Percentiles rank a stretch among this genome's conserved stretches.
Conservation (phyloP, 176 grass and related monocot species). For the Carex pumila region DNA sequence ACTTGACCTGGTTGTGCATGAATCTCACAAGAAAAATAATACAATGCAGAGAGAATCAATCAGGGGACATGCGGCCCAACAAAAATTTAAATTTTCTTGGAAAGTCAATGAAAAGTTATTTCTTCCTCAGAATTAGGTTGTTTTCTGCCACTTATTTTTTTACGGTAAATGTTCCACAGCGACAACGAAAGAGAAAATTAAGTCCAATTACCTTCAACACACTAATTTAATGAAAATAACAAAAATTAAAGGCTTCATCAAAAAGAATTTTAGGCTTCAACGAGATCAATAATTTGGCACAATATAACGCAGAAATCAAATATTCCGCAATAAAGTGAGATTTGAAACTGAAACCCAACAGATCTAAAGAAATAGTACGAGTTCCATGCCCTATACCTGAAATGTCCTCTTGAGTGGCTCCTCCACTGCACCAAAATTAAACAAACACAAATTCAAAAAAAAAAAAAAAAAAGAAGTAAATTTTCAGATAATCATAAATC, state of each 20-base stretch:
- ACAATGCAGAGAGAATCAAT: neutral
- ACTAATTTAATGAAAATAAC: conserved; percentile 8
- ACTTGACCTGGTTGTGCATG: neutral
- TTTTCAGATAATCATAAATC: neutral
- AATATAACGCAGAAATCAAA: neutral
- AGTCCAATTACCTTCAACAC: neutral
- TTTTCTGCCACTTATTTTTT: conserved; percentile 1
- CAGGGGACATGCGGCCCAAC: neutral
- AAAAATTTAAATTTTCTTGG: neutral
- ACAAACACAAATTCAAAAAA: conserved; percentile 12
- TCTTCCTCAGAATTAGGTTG: neutral
- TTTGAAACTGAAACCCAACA: conserved; percentile 12
- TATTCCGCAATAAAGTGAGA: conserved; percentile 4
- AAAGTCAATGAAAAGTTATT: conserved; percentile 6
- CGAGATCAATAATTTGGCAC: conserved; percentile 26
- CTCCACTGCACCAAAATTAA: conserved; percentile 57
- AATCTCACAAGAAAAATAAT: conserved; percentile 2
- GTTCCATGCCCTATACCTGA: conserved; percentile 54
- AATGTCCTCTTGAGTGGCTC: conserved; percentile 73
- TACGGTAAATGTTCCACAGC: neutral
- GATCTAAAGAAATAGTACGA: conserved; percentile 23
- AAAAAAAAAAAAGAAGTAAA: conserved; percentile 10
- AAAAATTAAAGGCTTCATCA: conserved; percentile 17
- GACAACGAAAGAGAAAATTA: neutral
- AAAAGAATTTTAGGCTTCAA: conserved; percentile 3